Conservation (phyloP, 148 eudicot species). For the Rhododendron griersonianum region DNA sequence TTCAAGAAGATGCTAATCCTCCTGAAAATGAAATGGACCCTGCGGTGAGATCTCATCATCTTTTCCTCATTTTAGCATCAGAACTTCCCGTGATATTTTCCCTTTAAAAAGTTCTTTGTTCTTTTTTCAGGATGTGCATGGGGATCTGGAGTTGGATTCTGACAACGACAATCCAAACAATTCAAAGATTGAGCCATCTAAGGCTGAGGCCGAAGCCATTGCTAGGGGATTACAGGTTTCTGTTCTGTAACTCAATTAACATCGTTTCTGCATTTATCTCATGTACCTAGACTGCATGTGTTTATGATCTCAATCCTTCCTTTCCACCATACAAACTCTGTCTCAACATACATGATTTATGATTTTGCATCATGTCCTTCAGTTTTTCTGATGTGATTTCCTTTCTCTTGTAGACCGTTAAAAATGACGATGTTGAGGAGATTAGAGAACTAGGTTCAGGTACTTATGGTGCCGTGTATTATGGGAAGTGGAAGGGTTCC, state of each 20-base stretch:
- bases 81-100: background rate
- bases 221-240: slow-evolving; percentile 84
- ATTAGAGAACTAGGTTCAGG: slow-evolving; percentile 88
- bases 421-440: slow-evolving; percentile 89
- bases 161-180: slow-evolving; percentile 48
- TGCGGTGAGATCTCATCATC: slow-evolving; percentile 40
- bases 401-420: slow-evolving; percentile 53
- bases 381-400: background rate
- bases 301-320: background rate
- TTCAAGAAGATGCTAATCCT: slow-evolving; percentile 32
- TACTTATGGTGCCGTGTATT: slow-evolving; percentile 89
- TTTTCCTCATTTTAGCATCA: background rate
- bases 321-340: background rate
- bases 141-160: slow-evolving; percentile 56
- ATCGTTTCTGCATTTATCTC: background rate
- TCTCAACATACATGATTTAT: background rate
- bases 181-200: slow-evolving; percentile 78
- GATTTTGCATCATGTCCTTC: slow-evolving; percentile 10
- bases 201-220: slow-evolving; percentile 95
- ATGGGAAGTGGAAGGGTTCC: slow-evolving; percentile 98
- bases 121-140: slow-evolving; percentile 44
- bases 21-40: slow-evolving; percentile 36
- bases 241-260: background rate
- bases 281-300: background rate
- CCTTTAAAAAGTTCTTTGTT: background rate